Evolutionary conservation across 2,329 filamentous ascomycete species (phyloP), one percentile per base, ranked within the genome.

Genomic region (Leptographium procerum): DNA sequence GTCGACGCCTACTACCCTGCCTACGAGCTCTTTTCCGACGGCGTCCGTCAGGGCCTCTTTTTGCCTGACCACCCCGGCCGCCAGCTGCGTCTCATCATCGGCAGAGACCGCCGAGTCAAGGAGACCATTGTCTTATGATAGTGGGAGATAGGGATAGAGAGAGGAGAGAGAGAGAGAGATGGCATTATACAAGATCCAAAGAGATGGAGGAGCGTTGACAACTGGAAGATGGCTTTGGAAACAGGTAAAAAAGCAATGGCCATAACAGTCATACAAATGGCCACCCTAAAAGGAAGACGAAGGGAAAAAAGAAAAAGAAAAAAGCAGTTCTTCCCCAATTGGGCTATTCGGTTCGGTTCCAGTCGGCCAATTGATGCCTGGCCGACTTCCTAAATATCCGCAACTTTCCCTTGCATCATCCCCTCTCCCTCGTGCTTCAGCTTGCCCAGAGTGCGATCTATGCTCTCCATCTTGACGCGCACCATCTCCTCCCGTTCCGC

Each of bases 1-100:
- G 88, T 84, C 33, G 79, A 83, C 61, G 80, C 76, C 1, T 84
- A 89, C 69, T 88, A 85, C 65, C 86, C 86, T 4, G 84, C 84
- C 1, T 89, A 89, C 65, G 86, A 89, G 72, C 75, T 89, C 13
- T 89, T 82, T 66, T 80, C 79, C 1, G 79, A 83, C 33, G 77
- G 75, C 22, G 67, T 88, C 59, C 76, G 85, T 58, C 67, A 70
- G 29, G 85, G 85, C 1, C 72, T 85, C 31, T 81, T 85, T 33
- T 80, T 87, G 61, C 59, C 29, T 24, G 40, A n/a, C n/a, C 26
- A 11, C 9, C 19, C 52, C 9, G 77, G 77, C 8, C 73, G 75
- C 61, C 85, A 88, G 68, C 70, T 89, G 63, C 74, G 83, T 57
- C 69, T 89, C 54, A 72, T 86, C 11, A 81, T 89, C 2, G 78